Evolutionary conservation across 257 asterid species (phyloP).

Genomic region (Ilex asprella): DNA sequence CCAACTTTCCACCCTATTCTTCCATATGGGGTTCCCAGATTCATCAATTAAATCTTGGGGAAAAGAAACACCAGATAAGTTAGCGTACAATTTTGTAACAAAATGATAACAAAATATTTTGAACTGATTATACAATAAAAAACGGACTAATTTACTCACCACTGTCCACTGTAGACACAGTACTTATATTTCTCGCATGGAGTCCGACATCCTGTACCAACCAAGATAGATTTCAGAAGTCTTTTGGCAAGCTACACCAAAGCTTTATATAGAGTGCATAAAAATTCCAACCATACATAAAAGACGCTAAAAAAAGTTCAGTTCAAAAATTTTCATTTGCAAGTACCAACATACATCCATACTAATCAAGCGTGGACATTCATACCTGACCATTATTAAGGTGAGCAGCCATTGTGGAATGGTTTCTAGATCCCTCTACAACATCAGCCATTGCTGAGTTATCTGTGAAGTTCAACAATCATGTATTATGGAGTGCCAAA

Average conservation of each 20-base stretch:
- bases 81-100: slow-evolving; percentile 4
- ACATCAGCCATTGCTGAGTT: slow-evolving; percentile 21
- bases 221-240: not conserved
- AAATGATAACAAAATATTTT: not conserved
- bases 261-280: too few relatives aligned
- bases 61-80: slow-evolving; percentile 14
- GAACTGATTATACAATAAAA: not conserved
- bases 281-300: too few relatives aligned
- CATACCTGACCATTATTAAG: slow-evolving; percentile 36
- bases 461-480: slow-evolving; percentile 22
- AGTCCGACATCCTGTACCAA: slow-evolving; percentile 59
- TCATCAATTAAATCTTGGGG: slow-evolving; percentile 57
- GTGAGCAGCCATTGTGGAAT: slow-evolving; percentile 28
- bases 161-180: slow-evolving; percentile 85
- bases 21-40: slow-evolving; percentile 95
- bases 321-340: too few relatives aligned
- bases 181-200: slow-evolving; percentile 88
- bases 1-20: slow-evolving; percentile 97
- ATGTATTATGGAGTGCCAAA: slow-evolving; percentile 5
- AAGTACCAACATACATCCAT: not conserved
- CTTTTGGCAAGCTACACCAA: too few relatives aligned
- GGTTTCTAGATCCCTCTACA: slow-evolving; percentile 38
- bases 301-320: too few relatives aligned
- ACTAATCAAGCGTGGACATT: not conserved
- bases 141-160: slow-evolving; percentile 41